Evolutionary conservation across 306 rosid genomes (phyloP).

Genomic region (Benincasa hispida): DNA sequence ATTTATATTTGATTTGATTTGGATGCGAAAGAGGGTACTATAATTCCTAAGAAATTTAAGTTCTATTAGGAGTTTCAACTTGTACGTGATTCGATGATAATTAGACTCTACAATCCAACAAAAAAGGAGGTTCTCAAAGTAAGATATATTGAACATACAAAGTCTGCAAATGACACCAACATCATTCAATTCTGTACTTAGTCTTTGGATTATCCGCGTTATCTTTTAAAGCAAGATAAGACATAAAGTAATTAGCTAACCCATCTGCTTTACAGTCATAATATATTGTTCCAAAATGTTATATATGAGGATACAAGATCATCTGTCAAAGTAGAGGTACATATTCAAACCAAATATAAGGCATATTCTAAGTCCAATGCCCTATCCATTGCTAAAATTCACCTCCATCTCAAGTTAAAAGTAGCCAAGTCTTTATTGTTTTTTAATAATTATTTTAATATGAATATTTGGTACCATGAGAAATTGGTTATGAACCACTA

Average conservation of each 20-base stretch:
- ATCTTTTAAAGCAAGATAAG: not conserved
- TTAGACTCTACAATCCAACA: not conserved
- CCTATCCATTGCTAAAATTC: not conserved
- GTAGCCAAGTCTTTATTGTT: not conserved
- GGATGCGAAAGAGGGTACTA: not conserved
- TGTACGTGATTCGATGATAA: not conserved
- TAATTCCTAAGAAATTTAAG: not conserved
- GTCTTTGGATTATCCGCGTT: not conserved
- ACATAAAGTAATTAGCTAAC: constrained; percentile 1
- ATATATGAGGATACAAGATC: not conserved
- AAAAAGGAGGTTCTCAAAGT: not conserved
- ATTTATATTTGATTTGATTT: too few relatives aligned
- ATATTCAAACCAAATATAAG: not conserved
- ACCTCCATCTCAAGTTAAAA: not conserved
- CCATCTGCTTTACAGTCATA: not conserved
- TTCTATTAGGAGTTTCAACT: not conserved
- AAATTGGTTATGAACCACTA: not conserved
- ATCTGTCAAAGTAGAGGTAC: not conserved
- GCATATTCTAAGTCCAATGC: not conserved
- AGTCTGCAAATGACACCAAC: not conserved
- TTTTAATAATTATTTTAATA: not conserved
- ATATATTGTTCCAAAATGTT: not conserved
- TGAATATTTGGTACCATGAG: not conserved
- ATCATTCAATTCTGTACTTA: not conserved
- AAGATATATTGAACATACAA: not conserved